phyloP scores from a whole-genome alignment of 495 filamentous ascomycete genomes.

The Aspergillus indologenus region DNA sequence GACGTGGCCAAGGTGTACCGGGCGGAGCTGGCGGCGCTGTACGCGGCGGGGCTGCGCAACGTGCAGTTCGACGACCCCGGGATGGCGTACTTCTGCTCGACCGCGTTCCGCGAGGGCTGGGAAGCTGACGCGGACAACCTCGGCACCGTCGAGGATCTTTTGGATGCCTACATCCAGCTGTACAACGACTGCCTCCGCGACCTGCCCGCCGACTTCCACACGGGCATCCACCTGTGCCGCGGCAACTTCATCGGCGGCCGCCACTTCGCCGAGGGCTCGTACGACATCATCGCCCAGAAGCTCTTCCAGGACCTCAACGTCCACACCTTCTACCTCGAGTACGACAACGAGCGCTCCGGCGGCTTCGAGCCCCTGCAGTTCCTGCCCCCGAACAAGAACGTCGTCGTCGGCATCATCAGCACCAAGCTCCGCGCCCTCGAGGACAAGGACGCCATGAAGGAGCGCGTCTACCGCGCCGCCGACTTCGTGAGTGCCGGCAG shows the following conservation, averaged over 20 bases:
- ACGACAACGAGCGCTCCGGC: slow-evolving; percentile 63
- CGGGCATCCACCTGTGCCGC: slow-evolving; percentile 64
- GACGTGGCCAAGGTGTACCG: slow-evolving; percentile 61
- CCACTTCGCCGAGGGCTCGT: slow-evolving; percentile 64
- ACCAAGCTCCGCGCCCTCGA: slow-evolving; percentile 63
- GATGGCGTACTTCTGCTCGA: slow-evolving; percentile 63
- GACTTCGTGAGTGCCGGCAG: slow-evolving; percentile 54
- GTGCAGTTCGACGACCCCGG: slow-evolving; percentile 67
- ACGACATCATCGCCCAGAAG: slow-evolving; percentile 64
- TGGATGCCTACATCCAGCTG: slow-evolving; percentile 58
- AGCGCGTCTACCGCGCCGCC: slow-evolving; percentile 56
- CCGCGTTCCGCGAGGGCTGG: slow-evolving; percentile 60
- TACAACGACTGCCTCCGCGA: slow-evolving; percentile 60
- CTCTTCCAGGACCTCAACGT: slow-evolving; percentile 63
- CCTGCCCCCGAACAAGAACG: slow-evolving; percentile 62
- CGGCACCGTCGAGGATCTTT: slow-evolving; percentile 46
- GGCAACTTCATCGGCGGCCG: slow-evolving; percentile 49
- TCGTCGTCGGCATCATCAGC: slow-evolving; percentile 63
- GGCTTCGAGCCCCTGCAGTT: slow-evolving; percentile 62
- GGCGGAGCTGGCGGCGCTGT: slow-evolving; percentile 57
- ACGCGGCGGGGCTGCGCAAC: slow-evolving; percentile 59
- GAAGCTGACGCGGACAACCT: slow-evolving; percentile 55
- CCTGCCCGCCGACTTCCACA: slow-evolving; percentile 57
- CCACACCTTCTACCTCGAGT: slow-evolving; percentile 68
- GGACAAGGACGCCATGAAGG: slow-evolving; percentile 57